These are phyloP conservation scores for Backusella morwellensis DNA, from an alignment of 192 early-diverging fungal species.

Conservation along the genomic window DNA sequence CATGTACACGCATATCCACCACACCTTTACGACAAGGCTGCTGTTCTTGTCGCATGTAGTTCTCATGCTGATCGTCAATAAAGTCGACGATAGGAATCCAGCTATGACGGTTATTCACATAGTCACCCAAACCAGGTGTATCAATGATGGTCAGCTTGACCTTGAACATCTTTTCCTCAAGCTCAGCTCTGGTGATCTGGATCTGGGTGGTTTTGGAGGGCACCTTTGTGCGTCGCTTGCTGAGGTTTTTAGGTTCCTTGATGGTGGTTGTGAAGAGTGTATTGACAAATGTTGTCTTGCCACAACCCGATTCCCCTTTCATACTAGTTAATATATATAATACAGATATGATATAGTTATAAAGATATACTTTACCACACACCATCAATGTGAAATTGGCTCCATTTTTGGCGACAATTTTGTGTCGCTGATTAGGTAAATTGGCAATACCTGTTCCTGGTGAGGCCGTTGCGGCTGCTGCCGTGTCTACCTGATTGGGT, in stretches of 20 bases:
- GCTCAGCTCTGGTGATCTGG: conserved; percentile 92
- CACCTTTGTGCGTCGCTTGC: conserved; percentile 81
- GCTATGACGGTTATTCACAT: conserved; percentile 91
- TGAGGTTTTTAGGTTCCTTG: conserved; percentile 85
- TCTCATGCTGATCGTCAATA: conserved; percentile 97
- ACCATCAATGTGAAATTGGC: conserved; percentile 97
- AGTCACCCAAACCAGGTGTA: conserved; percentile 88
- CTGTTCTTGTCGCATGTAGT: conserved; percentile 90
- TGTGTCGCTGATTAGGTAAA: conserved; percentile 98
- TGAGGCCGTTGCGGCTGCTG: conserved; percentile 25
- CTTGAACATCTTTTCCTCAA: conserved; percentile 99
- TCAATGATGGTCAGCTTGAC: conserved; percentile 94
- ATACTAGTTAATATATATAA: neutral
- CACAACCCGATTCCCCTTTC: conserved; percentile 94
- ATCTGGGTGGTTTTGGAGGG: conserved; percentile 93
- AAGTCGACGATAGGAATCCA: conserved; percentile 99
- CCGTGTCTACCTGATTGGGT: neutral
- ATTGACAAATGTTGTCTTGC: conserved; percentile 99
- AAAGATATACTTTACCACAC: conserved; percentile 59
- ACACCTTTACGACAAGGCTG: conserved; percentile 80
- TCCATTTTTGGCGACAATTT: conserved; percentile 96
- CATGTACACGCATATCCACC: conserved; percentile 96
- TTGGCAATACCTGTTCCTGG: conserved; percentile 94
- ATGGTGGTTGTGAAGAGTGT: conserved; percentile 95
- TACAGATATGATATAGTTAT: neutral